These are phyloP conservation scores for Lolium rigidum DNA, from an alignment of 176 grass and related monocot genomes.

Conservation along the genomic window DNA sequence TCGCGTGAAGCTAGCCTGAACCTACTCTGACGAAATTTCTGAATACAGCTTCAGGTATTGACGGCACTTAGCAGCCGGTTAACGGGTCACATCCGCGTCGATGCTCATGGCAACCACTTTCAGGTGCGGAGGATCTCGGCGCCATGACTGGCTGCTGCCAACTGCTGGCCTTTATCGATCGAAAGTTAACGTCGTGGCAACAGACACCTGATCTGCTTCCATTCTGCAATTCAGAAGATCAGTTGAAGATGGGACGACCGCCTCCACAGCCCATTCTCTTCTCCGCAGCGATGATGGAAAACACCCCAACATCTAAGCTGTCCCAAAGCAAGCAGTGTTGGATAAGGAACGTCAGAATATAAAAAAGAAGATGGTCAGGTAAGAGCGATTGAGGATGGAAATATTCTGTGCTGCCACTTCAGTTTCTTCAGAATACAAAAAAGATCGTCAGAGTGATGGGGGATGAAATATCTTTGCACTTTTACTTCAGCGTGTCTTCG, in stretches of 20 bases:
- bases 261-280: background rate
- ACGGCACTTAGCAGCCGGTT: background rate
- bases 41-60: background rate
- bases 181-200: background rate
- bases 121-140: background rate
- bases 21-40: background rate
- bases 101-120: slow-evolving; percentile 17
- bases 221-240: background rate
- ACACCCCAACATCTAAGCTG: background rate
- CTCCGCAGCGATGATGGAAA: background rate
- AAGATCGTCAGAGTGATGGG: too few species aligned
- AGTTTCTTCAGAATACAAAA: background rate
- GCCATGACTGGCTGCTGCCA: slow-evolving; percentile 2
- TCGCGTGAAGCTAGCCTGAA: background rate
- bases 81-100: background rate
- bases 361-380: background rate
- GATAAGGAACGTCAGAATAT: background rate
- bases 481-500: background rate
- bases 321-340: background rate
- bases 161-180: background rate
- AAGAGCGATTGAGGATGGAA: background rate
- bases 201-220: background rate
- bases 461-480: too few species aligned
- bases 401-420: background rate
- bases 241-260: background rate